Evolutionary conservation across 148 eudicot species (phyloP).

Genomic region (Chenopodium berlandieri): DNA sequence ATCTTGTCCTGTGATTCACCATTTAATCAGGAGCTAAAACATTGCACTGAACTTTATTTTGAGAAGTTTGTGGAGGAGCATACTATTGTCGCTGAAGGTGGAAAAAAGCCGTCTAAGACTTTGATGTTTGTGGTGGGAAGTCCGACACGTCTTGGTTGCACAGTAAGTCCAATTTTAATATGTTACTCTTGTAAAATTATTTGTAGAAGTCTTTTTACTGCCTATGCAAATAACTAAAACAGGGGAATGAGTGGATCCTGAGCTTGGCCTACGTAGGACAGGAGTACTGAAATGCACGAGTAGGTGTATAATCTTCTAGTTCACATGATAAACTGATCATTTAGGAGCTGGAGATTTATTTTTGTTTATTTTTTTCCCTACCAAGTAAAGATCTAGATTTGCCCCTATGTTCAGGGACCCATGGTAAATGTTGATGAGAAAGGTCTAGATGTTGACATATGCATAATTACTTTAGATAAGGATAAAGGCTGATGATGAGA

Average conservation of each 20-base stretch:
- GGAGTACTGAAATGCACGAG: not conserved
- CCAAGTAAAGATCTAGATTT: not conserved
- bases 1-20: conserved; percentile 56
- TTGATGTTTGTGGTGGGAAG: conserved; percentile 93
- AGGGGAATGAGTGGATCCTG: not conserved
- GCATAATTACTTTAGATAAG: not conserved
- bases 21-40: conserved; percentile 52
- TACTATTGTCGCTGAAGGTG: conserved; percentile 49
- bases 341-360: not conserved
- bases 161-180: conserved; percentile 43
- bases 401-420: not conserved
- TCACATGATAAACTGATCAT: not conserved
- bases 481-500: not conserved
- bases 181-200: not conserved
- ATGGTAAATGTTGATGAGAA: not conserved
- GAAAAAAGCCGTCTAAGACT: conserved; percentile 72
- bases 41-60: conserved; percentile 67
- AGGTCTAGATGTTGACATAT: not conserved
- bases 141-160: conserved; percentile 73
- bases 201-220: not conserved
- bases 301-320: not conserved
- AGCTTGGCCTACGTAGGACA: not conserved
- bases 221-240: not conserved
- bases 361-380: not conserved
- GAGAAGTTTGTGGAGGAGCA: conserved; percentile 83